These are phyloP conservation scores for Ogataea pilisensis DNA, from an alignment of 805 yeast species.

Conservation along the genomic window DNA sequence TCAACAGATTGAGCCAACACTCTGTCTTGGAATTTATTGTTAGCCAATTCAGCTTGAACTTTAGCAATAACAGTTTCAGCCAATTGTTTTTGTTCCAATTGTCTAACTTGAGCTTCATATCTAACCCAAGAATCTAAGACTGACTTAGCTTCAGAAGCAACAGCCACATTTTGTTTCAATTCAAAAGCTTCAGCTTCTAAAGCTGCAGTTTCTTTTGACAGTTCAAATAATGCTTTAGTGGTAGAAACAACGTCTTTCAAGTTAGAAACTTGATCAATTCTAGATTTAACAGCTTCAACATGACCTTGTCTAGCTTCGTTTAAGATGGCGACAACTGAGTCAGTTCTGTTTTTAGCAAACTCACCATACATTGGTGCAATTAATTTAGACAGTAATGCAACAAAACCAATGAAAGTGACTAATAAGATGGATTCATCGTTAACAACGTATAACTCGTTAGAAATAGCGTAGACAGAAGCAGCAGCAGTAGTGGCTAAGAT, in stretches of 20 bases:
- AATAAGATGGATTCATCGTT: conserved; percentile 92
- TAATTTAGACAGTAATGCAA: conserved; percentile 73
- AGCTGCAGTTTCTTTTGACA: conserved; percentile 95
- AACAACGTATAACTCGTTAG: conserved; percentile 87
- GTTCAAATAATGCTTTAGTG: conserved; percentile 87
- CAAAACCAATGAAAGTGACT: conserved; percentile 73
- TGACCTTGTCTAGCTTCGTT: conserved; percentile 87
- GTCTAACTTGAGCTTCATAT: conserved; percentile 95
- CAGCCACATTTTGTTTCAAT: conserved; percentile 84
- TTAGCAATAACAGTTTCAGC: conserved; percentile 81
- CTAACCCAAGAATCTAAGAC: conserved; percentile 99
- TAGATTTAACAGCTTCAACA: conserved; percentile 85
- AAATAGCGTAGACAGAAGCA: conserved; percentile 89
- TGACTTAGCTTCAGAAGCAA: conserved; percentile 87
- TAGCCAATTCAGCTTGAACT: conserved; percentile 78
- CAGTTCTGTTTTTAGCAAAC: conserved; percentile 85
- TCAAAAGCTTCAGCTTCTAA: conserved; percentile 93
- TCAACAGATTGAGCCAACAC: conserved; percentile 86
- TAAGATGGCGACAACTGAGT: conserved; percentile 47
- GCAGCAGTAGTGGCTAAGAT: conserved; percentile 92
- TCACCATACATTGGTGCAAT: conserved; percentile 93
- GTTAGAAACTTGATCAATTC: conserved; percentile 84
- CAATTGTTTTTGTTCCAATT: conserved; percentile 90
- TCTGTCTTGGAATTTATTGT: conserved; percentile 90
- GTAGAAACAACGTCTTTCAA: conserved; percentile 88